These are phyloP conservation scores for Fusarium oxysporum DNA, from an alignment of 2,329 filamentous ascomycete genomes.

Conservation along the genomic window DNA sequence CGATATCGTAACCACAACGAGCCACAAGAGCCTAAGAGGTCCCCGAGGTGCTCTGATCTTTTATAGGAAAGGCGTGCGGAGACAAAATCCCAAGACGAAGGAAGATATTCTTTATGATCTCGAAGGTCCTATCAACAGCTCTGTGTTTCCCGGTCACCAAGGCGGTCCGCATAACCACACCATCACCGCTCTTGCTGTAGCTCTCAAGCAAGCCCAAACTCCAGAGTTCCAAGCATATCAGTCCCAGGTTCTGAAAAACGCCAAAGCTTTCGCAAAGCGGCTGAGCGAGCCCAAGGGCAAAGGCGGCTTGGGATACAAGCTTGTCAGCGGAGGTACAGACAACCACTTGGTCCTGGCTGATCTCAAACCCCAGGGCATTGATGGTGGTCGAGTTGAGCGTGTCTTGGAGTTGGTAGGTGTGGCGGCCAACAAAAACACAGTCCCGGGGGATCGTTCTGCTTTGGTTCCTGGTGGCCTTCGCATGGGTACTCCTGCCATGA, in stretches of 20 bases:
- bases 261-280: constrained; percentile 82
- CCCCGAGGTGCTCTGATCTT: constrained; percentile 98
- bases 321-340: constrained; percentile 95
- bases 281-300: constrained; percentile 76
- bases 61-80: constrained; percentile 91
- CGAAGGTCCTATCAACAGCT: constrained; percentile 92
- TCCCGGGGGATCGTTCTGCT: constrained; percentile 93
- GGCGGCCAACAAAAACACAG: constrained; percentile 99
- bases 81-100: constrained; percentile 85
- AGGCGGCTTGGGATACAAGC: constrained; percentile 83
- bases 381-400: constrained; percentile 89
- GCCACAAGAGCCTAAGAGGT: constrained; percentile 95
- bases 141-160: constrained; percentile 98
- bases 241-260: constrained; percentile 87
- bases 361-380: constrained; percentile 87
- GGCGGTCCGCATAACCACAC: constrained; percentile 99
- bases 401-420: constrained; percentile 93
- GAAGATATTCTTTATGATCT: constrained; percentile 90
- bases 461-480: constrained; percentile 92
- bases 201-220: constrained; percentile 90
- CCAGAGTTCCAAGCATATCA: constrained; percentile 95
- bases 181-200: constrained; percentile 94
- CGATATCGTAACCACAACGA: constrained; percentile 97
- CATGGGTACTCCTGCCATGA: constrained; percentile 98
- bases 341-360: constrained; percentile 96